phyloP scores from a whole-genome alignment of 805 yeast species.

The Schwanniomyces vanrijiae region DNA sequence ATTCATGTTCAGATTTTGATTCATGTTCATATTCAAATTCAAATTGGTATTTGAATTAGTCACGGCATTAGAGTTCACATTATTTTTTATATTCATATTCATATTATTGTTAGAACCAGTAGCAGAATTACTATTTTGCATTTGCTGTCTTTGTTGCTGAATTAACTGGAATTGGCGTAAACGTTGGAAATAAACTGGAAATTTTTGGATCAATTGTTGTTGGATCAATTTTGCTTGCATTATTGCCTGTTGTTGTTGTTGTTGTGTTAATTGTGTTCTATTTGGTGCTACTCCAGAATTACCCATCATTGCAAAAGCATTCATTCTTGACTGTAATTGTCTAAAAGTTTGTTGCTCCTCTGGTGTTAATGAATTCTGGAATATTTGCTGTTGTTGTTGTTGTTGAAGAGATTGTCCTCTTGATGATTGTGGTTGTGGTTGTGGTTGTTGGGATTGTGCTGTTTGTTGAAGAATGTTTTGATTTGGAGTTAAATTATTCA shows the following conservation, averaged over 20 bases:
- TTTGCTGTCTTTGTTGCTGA: constrained; percentile 21
- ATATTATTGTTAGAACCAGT: background rate
- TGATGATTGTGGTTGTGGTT: constrained; percentile 5
- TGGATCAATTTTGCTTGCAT: constrained; percentile 41
- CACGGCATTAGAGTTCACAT: background rate
- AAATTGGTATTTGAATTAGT: background rate
- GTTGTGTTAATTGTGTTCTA: constrained; percentile 38
- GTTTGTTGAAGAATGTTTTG: constrained; percentile 4
- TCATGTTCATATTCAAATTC: background rate
- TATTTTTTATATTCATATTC: background rate
- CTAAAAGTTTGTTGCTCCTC: constrained; percentile 43
- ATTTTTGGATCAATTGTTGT: constrained; percentile 36
- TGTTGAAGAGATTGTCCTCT: constrained; percentile 16
- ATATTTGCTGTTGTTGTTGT: constrained; percentile 45
- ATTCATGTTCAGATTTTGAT: background rate
- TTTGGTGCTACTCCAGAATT: constrained; percentile 45
- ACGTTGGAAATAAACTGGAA: constrained; percentile 37
- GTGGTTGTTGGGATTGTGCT: constrained; percentile 4
- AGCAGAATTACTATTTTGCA: constrained; percentile 3
- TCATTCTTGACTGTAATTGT: constrained; percentile 39
- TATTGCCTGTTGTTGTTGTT: constrained; percentile 44
- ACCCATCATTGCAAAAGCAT: constrained; percentile 42
- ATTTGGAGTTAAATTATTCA: constrained; percentile 13
- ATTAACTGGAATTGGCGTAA: constrained; percentile 35
- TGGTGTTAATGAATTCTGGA: constrained; percentile 39